Percentiles rank a stretch among this genome's conserved stretches.
Conservation (phyloP, 139 green algal genomes). For the Medakamo hakoo region DNA sequence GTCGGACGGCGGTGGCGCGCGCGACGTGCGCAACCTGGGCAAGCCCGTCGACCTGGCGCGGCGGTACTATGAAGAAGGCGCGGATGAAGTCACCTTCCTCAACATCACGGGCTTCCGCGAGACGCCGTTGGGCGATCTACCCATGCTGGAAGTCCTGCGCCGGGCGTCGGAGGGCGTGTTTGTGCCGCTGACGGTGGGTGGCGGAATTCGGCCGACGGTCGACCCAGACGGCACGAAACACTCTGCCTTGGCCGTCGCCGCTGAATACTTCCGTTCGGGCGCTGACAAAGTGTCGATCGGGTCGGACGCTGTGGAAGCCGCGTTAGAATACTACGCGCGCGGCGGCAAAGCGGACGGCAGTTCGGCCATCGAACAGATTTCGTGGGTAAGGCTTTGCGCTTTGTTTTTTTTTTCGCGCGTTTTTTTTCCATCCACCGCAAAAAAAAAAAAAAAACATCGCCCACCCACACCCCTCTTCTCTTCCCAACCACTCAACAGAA, state of each 20-base stretch:
- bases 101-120: conserved; percentile 92
- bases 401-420: conserved; percentile 3
- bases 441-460: too few relatives aligned
- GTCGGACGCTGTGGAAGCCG: conserved; percentile 68
- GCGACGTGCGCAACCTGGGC: conserved; percentile 79
- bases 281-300: conserved; percentile 97
- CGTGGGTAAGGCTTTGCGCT: conserved; percentile 41
- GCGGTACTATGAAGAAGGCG: conserved; percentile 86
- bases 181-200: conserved; percentile 94
- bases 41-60: conserved; percentile 49
- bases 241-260: conserved; percentile 78
- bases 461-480: too few relatives aligned
- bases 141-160: conserved; percentile 87
- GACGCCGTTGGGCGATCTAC: conserved; percentile 79
- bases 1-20: conserved; percentile 1
- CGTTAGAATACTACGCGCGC: conserved; percentile 33
- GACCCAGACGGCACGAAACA: conserved; percentile 61
- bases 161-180: conserved; percentile 82
- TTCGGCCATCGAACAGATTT: conserved; percentile 92
- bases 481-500: conserved; percentile 12
- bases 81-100: conserved; percentile 95
- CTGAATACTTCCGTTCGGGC: conserved; percentile 91
- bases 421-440: neutral
- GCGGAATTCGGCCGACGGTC: conserved; percentile 86
- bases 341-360: conserved; percentile 32